phyloP scores from a whole-genome alignment of 768 basidiomycete species.

The Tephrocybe sp. region DNA sequence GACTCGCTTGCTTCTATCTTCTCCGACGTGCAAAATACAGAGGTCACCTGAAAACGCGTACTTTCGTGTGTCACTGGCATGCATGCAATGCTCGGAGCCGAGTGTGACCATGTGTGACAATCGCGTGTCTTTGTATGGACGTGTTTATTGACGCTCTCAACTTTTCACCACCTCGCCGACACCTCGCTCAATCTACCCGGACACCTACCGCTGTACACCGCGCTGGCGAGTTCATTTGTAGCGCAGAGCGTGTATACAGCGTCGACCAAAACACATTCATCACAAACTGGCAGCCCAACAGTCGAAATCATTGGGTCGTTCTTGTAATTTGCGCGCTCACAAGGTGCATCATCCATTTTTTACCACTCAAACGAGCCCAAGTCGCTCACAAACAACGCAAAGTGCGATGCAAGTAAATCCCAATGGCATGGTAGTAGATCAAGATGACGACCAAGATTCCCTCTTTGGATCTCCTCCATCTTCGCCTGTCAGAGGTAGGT shows the following conservation, averaged over 20 bases:
- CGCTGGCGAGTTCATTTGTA: no score
- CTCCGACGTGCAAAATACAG: no score
- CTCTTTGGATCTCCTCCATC: conserved; percentile 83
- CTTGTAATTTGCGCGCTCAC: conserved; percentile 9
- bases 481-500: conserved; percentile 71
- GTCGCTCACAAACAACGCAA: conserved; percentile 8
- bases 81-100: no score
- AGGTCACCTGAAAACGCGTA: no score
- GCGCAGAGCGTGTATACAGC: no score
- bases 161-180: not conserved
- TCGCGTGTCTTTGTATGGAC: not conserved
- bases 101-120: not conserved
- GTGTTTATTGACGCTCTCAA: not conserved
- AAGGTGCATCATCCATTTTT: conserved; percentile 15
- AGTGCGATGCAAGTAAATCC: conserved; percentile 21
- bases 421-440: conserved; percentile 7
- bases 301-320: not conserved
- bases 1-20: no score
- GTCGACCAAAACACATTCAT: not conserved
- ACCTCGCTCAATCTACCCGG: no score
- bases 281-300: conserved; percentile 5
- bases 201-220: no score
- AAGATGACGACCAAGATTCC: conserved; percentile 58
- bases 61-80: no score
- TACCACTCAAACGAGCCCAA: not conserved